These are phyloP conservation scores for Arthrobotrys sinensis DNA, from an alignment of 2,329 filamentous ascomycete species.

Conservation along the genomic window DNA sequence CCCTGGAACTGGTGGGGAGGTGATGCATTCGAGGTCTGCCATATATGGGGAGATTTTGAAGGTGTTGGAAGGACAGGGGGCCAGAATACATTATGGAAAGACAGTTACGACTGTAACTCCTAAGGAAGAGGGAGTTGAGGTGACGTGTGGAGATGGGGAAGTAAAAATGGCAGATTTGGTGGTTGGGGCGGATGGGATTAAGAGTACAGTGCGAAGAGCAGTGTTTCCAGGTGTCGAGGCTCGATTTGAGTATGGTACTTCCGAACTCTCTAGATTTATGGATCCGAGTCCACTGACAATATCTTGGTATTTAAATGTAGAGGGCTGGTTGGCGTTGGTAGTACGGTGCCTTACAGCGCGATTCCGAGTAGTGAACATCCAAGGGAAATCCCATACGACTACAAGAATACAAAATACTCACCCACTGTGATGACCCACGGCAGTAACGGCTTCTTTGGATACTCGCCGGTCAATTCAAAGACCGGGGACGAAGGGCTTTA, in stretches of 20 bases:
- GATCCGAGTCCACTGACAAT: neutral
- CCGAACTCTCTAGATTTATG: neutral
- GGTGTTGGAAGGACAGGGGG: conserved; percentile 46
- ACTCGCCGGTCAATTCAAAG: conserved; percentile 49
- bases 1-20: conserved; percentile 53
- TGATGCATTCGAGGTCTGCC: conserved; percentile 52
- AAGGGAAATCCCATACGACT: conserved; percentile 54
- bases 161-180: conserved; percentile 46
- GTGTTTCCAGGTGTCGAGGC: conserved; percentile 50
- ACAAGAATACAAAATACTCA: conserved; percentile 49
- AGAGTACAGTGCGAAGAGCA: conserved; percentile 48
- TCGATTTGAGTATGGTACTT: conserved; percentile 43
- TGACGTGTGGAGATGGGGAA: conserved; percentile 48
- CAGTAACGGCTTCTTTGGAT: conserved; percentile 57
- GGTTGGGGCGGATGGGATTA: conserved; percentile 58
- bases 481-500: conserved; percentile 50
- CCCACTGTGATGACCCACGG: conserved; percentile 59
- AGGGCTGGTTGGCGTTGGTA: conserved; percentile 49
- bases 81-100: conserved; percentile 53
- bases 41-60: conserved; percentile 56
- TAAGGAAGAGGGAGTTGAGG: conserved; percentile 38
- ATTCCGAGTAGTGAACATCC: conserved; percentile 51
- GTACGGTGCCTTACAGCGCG: conserved; percentile 36
- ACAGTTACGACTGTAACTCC: conserved; percentile 35
- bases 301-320: neutral